Evolutionary conservation across 108 stramenopile genomes (phyloP), one percentile per base, ranked within the genome.

Genomic region (Cyclotella baltica): DNA sequence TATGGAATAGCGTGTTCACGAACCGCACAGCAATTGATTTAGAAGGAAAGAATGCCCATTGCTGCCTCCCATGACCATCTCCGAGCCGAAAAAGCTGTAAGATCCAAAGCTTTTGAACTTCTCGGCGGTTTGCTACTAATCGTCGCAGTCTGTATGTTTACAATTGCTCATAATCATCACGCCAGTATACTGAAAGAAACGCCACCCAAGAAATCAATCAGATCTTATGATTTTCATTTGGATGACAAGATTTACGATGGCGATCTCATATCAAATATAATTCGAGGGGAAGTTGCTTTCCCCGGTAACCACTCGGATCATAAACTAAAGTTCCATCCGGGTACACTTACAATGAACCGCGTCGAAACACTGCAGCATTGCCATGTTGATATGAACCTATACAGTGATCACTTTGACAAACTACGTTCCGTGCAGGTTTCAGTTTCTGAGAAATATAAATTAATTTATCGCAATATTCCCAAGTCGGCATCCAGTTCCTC

Each of bases 401-500:
- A 83, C 53, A 23, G n/a, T 28, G 62, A 58, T 4, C 82, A 83
- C 27, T 58, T 73, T 0, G 28, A 46, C 19, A 18, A 19, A 22
- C 20, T 20, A 18, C 13, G 30, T 40, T 23, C 47, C 9, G 46
- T 76, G 9, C 67, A 62, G 18, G 66, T 71, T 15, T 83, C 82
- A 0, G 36, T 77, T 0, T 77, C 82, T 20, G 62, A 77, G 28
- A 30, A 53, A 25, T 34, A 83, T 52, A 83, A 83, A 55, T 31
- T 83, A 13, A 83, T 83, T 31, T 83, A 77, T 15, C 57, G 66
- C 2, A 77, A 83, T 50, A 57, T 77, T 10, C 75, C 75, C 23
- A 83, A 83, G 38, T 73, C 72, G 16, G 65, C 82, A 16, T 77
- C 76, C 33, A 77, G 75, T 19, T 70, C 51, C 8, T 69, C 81